Evolutionary conservation across 306 rosid species (phyloP), one percentile per base, ranked within the genome.

Genomic region (Glycyrrhiza uralensis): DNA sequence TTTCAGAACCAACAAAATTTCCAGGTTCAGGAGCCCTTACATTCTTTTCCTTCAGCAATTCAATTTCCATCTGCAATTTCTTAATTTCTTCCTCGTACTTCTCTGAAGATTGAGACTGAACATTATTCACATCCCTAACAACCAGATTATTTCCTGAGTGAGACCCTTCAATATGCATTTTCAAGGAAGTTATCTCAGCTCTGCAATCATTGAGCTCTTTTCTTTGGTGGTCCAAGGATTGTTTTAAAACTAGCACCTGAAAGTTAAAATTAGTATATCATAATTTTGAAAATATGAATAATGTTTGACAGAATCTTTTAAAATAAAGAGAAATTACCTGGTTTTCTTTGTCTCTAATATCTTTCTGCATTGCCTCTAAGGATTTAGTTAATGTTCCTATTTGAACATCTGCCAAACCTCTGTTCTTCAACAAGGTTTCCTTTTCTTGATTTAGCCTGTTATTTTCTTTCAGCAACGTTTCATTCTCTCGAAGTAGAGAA

Each of bases 161-260:
- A 81, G 87, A 91, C 59, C 90, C 96, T 74, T 82, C 96, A 79
- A 82, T 85, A 28, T 86, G 95, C 96, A 89, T 73, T 85, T 91
- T 94, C 84, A 94, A 84, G 19, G 96, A 85, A 55, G 93, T 85
- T 81, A 94, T 87, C 87, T 94, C 99, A 77, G 92, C 82, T 84
- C 90, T 85, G 76, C 96, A 89, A 59, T 79, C 91, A 86, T 81
- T 87, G 72, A 91, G 85, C 50, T 91, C 93, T 87, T 86, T 87
- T 58, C 96, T 85, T 78, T 85, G 91, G 76, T 35, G 82, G 81
- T 89, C 97, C 81, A 85, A 72, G 83, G 97, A 87, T 76, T 87
- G 87, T 85, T 86, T 94, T 61, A 87, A 82, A 76, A 55, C 84
- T 75, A 84, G 96, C 70, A 85, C 90, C 99, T 94, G 84, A 77